A percentile compares a stretch with the other conserved stretches of the same genome.
Evolutionary conservation across 2,329 filamentous ascomycete genomes (phyloP).

Genomic region (Xylariaceae sp.): DNA sequence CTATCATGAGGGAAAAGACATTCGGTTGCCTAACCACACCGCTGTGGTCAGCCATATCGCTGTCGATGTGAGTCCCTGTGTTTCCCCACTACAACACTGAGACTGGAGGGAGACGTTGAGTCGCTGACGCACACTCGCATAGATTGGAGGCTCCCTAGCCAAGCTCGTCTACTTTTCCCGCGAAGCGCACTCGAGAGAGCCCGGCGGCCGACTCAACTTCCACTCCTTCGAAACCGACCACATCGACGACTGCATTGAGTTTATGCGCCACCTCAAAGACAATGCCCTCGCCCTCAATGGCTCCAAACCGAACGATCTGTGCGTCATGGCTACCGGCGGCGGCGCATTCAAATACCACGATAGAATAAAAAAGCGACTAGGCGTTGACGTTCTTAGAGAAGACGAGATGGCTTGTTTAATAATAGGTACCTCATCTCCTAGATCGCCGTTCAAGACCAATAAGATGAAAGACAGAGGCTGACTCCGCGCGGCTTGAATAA

Average conservation of each 20-base stretch:
- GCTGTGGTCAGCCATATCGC: conserved; percentile 95
- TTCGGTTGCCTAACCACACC: conserved; percentile 92
- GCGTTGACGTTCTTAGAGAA: conserved; percentile 83
- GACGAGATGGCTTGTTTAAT: conserved; percentile 99
- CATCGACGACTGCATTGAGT: conserved; percentile 90
- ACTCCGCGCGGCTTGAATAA: conserved; percentile 7
- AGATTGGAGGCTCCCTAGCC: conserved; percentile 93
- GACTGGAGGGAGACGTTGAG: conserved; percentile 4
- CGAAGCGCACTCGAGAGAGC: conserved; percentile 72
- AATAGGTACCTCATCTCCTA: conserved; percentile 63
- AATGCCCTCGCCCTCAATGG: conserved; percentile 77
- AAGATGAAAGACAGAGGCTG: conserved; percentile 13
- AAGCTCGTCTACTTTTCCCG: conserved; percentile 98
- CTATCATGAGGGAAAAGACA: conserved; percentile 77
- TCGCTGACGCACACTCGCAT: conserved; percentile 11
- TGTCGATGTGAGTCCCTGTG: conserved; percentile 68
- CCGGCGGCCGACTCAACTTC: conserved; percentile 89
- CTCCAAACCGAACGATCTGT: conserved; percentile 66
- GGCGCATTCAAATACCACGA: conserved; percentile 98
- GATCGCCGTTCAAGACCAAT: no score
- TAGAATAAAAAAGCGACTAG: conserved; percentile 75
- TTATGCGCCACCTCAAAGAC: conserved; percentile 79
- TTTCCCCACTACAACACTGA: conserved; percentile 12
- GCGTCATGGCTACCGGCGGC: conserved; percentile 92
- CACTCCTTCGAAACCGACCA: conserved; percentile 93